Evolutionary conservation across 768 basidiomycete species (phyloP).

Genomic region (Tylopilus vinaceipallidus): DNA sequence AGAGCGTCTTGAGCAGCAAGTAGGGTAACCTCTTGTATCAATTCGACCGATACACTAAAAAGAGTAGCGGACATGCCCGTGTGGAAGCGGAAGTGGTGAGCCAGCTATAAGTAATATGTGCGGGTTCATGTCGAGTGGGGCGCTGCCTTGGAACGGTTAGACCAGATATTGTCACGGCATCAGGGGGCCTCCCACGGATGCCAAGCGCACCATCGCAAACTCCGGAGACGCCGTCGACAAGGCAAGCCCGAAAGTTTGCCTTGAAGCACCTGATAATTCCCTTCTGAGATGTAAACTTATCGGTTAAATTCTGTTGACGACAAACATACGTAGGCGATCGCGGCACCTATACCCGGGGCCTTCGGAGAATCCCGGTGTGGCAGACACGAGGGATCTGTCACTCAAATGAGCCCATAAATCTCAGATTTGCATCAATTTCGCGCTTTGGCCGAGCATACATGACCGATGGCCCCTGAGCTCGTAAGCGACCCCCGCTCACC

Average conservation of each 20-base stretch:
- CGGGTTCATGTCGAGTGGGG: conserved; percentile 27
- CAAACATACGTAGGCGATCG: conserved; percentile 20
- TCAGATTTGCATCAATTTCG: conserved; percentile 28
- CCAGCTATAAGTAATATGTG: conserved; percentile 24
- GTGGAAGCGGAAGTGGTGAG: conserved; percentile 12
- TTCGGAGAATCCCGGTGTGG: conserved; percentile 25
- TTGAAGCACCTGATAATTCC: background rate
- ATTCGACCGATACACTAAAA: conserved; percentile 32
- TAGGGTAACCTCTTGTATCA: conserved; percentile 36
- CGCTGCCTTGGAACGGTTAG: conserved; percentile 30
- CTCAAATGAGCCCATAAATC: conserved; percentile 24
- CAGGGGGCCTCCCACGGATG: conserved; percentile 26
- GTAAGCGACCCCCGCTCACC: conserved; percentile 11
- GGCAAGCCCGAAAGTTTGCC: background rate
- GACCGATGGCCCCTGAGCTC: conserved; percentile 18
- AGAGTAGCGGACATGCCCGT: conserved; percentile 34
- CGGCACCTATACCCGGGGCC: conserved; percentile 13
- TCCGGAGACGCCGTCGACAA: conserved; percentile 21
- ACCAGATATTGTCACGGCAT: conserved; percentile 31
- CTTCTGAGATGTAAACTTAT: conserved; percentile 5
- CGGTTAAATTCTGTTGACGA: conserved; percentile 16
- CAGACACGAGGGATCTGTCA: conserved; percentile 16
- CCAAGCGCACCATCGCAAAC: conserved; percentile 11
- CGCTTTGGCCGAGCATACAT: conserved; percentile 3
- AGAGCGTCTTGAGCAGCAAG: conserved; percentile 29